Percentiles rank a stretch among this genome's conserved stretches.
phyloP scores from a whole-genome alignment of 371 early-diverging fungal species.

The Mortierella sp. region DNA sequence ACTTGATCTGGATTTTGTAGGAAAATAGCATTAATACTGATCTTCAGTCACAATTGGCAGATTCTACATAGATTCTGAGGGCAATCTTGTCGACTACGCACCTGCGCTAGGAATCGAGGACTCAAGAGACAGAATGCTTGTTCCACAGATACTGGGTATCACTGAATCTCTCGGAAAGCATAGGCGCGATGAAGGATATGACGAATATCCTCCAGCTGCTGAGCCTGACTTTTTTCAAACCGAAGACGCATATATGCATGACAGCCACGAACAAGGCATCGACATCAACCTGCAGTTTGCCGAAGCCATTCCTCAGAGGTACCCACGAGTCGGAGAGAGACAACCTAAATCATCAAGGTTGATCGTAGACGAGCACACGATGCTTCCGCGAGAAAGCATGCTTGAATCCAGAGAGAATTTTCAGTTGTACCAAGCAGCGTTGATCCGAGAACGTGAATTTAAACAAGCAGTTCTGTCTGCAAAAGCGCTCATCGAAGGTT shows the following conservation, averaged over 20 bases:
- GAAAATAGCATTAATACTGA: not conserved
- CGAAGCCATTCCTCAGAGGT: not conserved
- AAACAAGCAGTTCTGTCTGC: not conserved
- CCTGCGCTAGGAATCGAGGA: constrained; percentile 19
- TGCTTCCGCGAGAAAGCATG: constrained; percentile 25
- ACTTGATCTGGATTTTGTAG: not conserved
- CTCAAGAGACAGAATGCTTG: not conserved
- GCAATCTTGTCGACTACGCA: constrained; percentile 32
- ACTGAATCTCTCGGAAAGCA: not conserved
- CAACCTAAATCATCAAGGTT: not conserved
- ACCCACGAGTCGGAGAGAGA: not conserved
- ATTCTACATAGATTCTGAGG: constrained; percentile 45
- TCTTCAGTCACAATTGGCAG: not conserved
- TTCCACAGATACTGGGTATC: not conserved
- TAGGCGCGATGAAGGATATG: not conserved
- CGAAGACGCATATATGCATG: not conserved
- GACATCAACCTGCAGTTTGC: not conserved
- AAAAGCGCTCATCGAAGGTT: constrained; percentile 14
- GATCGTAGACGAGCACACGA: constrained; percentile 23
- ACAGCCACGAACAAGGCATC: not conserved
- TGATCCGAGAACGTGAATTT: constrained; percentile 14
- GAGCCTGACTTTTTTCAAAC: not conserved
- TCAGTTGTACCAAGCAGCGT: constrained; percentile 3
- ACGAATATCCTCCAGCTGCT: not conserved
- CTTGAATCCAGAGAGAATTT: constrained; percentile 13